Conservation (phyloP, 106 monocot genomes). For the Vanilla planifolia region DNA sequence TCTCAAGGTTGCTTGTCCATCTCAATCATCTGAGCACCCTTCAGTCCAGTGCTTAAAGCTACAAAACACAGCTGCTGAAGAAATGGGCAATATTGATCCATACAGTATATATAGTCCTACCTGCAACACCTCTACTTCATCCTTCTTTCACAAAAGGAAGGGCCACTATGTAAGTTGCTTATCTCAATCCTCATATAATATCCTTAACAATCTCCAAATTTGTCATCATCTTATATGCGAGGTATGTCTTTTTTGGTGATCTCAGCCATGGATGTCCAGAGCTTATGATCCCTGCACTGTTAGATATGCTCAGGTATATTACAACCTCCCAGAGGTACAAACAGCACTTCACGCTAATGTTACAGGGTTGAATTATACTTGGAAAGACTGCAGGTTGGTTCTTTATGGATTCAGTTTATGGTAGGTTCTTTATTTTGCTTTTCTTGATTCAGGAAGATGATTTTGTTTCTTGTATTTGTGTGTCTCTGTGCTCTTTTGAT, state of each 20-base stretch:
- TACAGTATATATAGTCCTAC: conserved; percentile 81
- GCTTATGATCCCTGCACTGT: conserved; percentile 90
- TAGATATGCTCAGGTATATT: conserved; percentile 54
- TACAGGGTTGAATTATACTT: conserved; percentile 55
- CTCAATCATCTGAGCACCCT: conserved; percentile 56
- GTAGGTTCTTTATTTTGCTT: neutral
- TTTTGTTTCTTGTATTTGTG: neutral
- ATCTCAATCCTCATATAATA: neutral
- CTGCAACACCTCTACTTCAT: conserved; percentile 36
- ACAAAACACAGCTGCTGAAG: conserved; percentile 42
- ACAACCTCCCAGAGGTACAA: conserved; percentile 83
- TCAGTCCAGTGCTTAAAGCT: conserved; percentile 54
- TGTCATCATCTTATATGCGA: neutral
- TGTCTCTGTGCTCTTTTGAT: neutral
- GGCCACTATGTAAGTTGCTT: conserved; percentile 82
- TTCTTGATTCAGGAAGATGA: neutral
- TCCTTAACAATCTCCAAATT: neutral
- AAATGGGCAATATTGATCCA: conserved; percentile 79
- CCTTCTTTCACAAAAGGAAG: conserved; percentile 31
- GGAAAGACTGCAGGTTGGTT: conserved; percentile 87
- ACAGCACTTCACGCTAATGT: conserved; percentile 81
- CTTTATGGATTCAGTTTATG: neutral
- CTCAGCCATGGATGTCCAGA: conserved; percentile 90
- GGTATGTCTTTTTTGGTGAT: neutral
- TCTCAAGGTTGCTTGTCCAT: conserved; percentile 44